Evolutionary conservation across 768 basidiomycete species (phyloP), one percentile per base, ranked within the genome.

Genomic region (Russula ochroleuca): DNA sequence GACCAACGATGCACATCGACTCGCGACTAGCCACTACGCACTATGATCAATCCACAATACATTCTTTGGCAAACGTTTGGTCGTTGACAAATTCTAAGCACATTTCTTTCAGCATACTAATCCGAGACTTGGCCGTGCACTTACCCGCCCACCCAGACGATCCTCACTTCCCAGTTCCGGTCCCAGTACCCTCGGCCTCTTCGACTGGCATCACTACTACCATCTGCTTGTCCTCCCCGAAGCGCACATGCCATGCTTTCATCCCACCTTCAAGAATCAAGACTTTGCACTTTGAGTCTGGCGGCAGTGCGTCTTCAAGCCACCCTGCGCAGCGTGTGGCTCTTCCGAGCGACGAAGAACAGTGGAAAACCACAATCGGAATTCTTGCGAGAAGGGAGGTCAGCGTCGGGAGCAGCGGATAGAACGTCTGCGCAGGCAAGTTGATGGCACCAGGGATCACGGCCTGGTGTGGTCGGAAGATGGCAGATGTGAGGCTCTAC

Each of bases 161-260:
- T 33, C 31, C 43, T 61, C 48, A 62, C 33, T 49, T 57, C 23
- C 41, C 41, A 15, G 19, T 51, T 4, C 38, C 50, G 21, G 13
- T 41, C 19, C 37, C 28, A 15, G n/a, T 11, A 37, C 35, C 41
- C 15, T 43, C 50, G 31, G 25, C 49, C 19, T 47, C 62, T 23
- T 57, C 62, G 8, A 9, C 25, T 11, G 94, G 92, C 25, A 96
- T 90, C 19, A 64, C 70, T 21, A 71, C 48, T 10, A 65, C 51
- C 47, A 69, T 55, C n/a, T 23, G 41, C 31, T 54, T 50, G 35
- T 68, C 69, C 21, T 62, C 66, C 15, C 59, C 69, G 52, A 66
- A 72, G 35, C 62, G 38, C 41, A 23, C 69, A 10, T 67, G 53
- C 71, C 73, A 73, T 19, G 63, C 71, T 50, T 66, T 68, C 25